These are phyloP conservation scores for Leucoagaricus sp. DNA, from an alignment of 1,284 basidiomycete species.

Conservation along the genomic window DNA sequence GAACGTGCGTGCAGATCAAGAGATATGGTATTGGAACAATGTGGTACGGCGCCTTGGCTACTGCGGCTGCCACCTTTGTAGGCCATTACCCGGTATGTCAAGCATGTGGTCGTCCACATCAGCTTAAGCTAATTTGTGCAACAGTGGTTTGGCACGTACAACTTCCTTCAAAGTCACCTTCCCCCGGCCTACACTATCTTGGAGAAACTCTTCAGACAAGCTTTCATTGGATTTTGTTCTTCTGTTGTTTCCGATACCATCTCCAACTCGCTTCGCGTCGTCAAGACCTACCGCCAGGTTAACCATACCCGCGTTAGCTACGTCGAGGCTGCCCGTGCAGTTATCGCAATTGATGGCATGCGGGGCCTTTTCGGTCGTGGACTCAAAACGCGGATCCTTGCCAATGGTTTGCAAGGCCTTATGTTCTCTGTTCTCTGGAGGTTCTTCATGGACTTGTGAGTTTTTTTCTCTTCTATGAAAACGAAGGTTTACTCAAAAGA, in stretches of 20 bases:
- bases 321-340: slow-evolving; percentile 62
- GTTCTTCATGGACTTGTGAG: slow-evolving; percentile 81
- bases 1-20: slow-evolving; percentile 50
- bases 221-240: slow-evolving; percentile 85
- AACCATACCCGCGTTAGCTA: slow-evolving; percentile 80
- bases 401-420: slow-evolving; percentile 85
- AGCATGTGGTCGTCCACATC: neutral
- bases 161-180: slow-evolving; percentile 67
- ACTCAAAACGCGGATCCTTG: slow-evolving; percentile 78
- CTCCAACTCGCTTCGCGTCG: slow-evolving; percentile 85
- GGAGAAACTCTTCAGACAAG: slow-evolving; percentile 71
- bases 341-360: slow-evolving; percentile 67
- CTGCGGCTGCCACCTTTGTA: slow-evolving; percentile 90
- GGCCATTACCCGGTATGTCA: slow-evolving; percentile 75
- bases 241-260: slow-evolving; percentile 81
- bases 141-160: slow-evolving; percentile 83
- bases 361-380: slow-evolving; percentile 78
- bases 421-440: slow-evolving; percentile 88
- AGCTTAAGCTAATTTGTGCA: neutral
- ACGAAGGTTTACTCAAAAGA: neutral
- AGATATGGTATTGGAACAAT: slow-evolving; percentile 75
- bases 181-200: slow-evolving; percentile 56
- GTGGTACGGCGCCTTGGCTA: slow-evolving; percentile 88
- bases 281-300: slow-evolving; percentile 92
- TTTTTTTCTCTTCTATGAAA: slow-evolving; percentile 18